Percentiles rank a stretch among this genome's conserved stretches.
phyloP scores from a whole-genome alignment of 306 rosid genomes.

The Lupinus albus region DNA sequence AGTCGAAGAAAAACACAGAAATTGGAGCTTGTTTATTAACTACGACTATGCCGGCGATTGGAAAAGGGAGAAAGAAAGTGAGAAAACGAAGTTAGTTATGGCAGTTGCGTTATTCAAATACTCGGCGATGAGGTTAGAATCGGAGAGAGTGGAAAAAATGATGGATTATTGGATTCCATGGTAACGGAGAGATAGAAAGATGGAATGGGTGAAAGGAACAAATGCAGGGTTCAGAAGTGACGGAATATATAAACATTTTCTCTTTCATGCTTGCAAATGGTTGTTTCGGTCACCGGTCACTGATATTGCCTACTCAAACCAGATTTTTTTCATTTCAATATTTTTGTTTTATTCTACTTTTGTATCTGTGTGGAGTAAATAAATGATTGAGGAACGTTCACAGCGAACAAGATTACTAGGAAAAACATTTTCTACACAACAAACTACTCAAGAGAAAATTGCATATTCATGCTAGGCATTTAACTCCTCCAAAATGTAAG shows the following conservation, averaged over 20 bases:
- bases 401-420: too few species aligned
- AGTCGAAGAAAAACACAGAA: neutral
- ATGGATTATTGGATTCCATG: slow-evolving; percentile 40
- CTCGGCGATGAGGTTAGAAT: slow-evolving; percentile 36
- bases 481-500: too few species aligned
- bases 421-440: too few species aligned
- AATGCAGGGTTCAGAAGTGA: slow-evolving; percentile 39
- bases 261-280: slow-evolving; percentile 54
- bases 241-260: slow-evolving; percentile 70
- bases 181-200: slow-evolving; percentile 36
- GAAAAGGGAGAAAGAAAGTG: slow-evolving; percentile 14
- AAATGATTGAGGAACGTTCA: neutral
- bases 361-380: too few species aligned
- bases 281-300: slow-evolving; percentile 59
- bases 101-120: slow-evolving; percentile 40
- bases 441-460: too few species aligned
- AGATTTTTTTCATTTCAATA: slow-evolving; percentile 34
- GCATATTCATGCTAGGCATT: too few species aligned
- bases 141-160: slow-evolving; percentile 42
- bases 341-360: neutral
- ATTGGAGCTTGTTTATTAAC: neutral
- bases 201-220: slow-evolving; percentile 59
- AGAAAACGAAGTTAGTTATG: slow-evolving; percentile 15
- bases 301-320: slow-evolving; percentile 30
- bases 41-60: slow-evolving; percentile 40